These are phyloP conservation scores for Steccherinum ochraceum DNA, from an alignment of 768 basidiomycete species.

Conservation along the genomic window DNA sequence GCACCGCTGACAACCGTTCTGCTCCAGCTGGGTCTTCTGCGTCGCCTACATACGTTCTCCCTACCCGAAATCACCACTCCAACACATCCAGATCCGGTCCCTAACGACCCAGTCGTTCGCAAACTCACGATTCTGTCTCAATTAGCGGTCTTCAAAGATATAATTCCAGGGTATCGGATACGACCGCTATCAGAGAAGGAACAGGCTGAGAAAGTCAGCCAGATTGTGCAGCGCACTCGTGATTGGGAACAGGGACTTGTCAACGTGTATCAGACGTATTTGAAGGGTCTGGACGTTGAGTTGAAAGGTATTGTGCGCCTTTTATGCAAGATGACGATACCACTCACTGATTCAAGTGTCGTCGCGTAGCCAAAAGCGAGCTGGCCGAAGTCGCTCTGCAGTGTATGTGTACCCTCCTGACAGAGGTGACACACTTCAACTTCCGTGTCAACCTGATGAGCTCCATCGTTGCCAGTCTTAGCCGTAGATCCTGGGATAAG, in stretches of 20 bases:
- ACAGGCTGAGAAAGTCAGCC: constrained; percentile 88
- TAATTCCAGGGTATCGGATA: constrained; percentile 94
- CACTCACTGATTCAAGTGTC: constrained; percentile 4
- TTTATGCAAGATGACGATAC: not conserved
- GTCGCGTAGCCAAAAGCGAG: constrained; percentile 49
- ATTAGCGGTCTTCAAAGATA: constrained; percentile 91
- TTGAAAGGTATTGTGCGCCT: constrained; percentile 56
- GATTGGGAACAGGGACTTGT: constrained; percentile 97
- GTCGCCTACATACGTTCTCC: constrained; percentile 87
- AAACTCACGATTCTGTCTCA: constrained; percentile 87
- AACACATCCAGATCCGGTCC: constrained; percentile 60
- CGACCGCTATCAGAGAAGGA: constrained; percentile 87
- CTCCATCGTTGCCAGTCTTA: constrained; percentile 75
- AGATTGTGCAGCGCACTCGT: constrained; percentile 81
- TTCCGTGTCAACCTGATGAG: constrained; percentile 91
- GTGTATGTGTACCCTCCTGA: constrained; percentile 82
- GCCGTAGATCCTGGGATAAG: constrained; percentile 84
- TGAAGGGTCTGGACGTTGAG: constrained; percentile 79
- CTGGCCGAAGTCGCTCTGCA: constrained; percentile 66
- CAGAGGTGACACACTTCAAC: constrained; percentile 92
- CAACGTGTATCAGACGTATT: constrained; percentile 79
- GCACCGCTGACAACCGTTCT: too few species aligned
- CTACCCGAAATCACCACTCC: constrained; percentile 65
- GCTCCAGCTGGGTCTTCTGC: constrained; percentile 77
- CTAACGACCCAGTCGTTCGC: constrained; percentile 78